Base-by-base conservation (phyloP, 148 eudicot species). In the Talinum fruticosum region DNA sequence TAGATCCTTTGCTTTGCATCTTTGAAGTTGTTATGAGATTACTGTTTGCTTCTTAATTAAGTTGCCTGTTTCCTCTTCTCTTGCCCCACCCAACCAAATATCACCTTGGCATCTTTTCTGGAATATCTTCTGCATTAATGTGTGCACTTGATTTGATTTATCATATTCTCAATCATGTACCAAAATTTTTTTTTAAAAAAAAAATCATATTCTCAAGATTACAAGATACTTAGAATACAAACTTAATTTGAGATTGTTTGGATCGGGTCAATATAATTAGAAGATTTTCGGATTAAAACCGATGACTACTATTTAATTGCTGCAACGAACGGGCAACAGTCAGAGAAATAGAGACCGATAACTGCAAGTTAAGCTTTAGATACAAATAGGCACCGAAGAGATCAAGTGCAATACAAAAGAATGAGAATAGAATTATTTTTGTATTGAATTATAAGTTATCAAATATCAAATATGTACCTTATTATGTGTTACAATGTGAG, bases 381-480 rank as follows among this genome's bases (percentile, higher is more conserved):
- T 41, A 15, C 15, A 51, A 3, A 51, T 14, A 14, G 57, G 16
- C n/a, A 51, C 57, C 15, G n/a, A n/a, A n/a, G n/a, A 51, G 15
- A 19, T 3, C 57, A 18, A 51, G 4, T 51, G 3, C 64, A n/a
- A 24, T 2, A 59, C 0, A 5, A 0, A 70, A 24, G 62, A 59
- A 62, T 26, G 71, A 69, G 26, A 53, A 68, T 35, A 49, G 57
- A 76, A 53, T 37, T 47, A 54, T 69, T 49, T n/a, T 38, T 37
- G 14, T 67, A 61, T 74, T 51, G 54, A 51, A 66, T 29, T 41
- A 51, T 35, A 72, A 51, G 12, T 68, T 28, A 69, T 37, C 62
- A 70, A 78, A 41, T 41, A 41, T 41, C 47, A 41, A 33, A 78
- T 78, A 75, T 78, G 84, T 59, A 82, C 81, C 23, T 81, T 73